Evolutionary conservation across 371 early-diverging fungal genomes (phyloP).

Genomic region (Rhizopus arrhizus): DNA sequence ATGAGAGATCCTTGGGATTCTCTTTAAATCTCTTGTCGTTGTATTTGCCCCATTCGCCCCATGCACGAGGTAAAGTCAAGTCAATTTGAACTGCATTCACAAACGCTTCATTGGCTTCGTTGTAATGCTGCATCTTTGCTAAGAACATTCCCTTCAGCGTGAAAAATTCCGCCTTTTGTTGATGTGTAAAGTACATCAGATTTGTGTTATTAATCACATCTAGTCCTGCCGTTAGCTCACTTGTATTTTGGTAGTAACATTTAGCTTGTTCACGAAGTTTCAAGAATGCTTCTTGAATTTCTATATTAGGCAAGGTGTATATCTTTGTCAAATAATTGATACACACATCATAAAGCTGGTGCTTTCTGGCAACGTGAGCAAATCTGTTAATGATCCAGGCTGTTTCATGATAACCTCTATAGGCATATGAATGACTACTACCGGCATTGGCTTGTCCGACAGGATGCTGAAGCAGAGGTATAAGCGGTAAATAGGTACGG

Average conservation of each 20-base stretch:
- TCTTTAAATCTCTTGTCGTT: conserved; percentile 88
- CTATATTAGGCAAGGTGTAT: conserved; percentile 98
- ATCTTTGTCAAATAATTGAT: conserved; percentile 92
- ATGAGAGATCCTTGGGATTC: conserved; percentile 77
- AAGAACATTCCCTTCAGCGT: conserved; percentile 94
- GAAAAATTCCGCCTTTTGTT: conserved; percentile 97
- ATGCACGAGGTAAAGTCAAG: conserved; percentile 84
- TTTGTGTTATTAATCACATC: conserved; percentile 99
- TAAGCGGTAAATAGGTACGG: conserved; percentile 87
- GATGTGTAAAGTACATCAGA: conserved; percentile 87
- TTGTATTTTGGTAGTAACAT: conserved; percentile 86
- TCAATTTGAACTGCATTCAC: conserved; percentile 93
- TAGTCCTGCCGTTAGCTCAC: conserved; percentile 88
- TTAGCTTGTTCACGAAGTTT: conserved; percentile 98
- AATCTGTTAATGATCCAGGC: conserved; percentile 99
- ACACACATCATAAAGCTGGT: conserved; percentile 92
- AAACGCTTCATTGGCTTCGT: conserved; percentile 95
- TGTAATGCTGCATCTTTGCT: conserved; percentile 78
- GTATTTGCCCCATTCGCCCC: conserved; percentile 98
- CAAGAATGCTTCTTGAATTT: conserved; percentile 97
- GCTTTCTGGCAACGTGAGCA: conserved; percentile 97
- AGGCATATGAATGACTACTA: conserved; percentile 82
- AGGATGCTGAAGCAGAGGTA: conserved; percentile 65
- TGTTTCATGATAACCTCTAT: conserved; percentile 98
- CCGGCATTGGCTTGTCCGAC: conserved; percentile 53